Evolutionary conservation across 345 rosid species (phyloP), one percentile per base, ranked within the genome.

Genomic region (Zanthoxylum bungeanum): DNA sequence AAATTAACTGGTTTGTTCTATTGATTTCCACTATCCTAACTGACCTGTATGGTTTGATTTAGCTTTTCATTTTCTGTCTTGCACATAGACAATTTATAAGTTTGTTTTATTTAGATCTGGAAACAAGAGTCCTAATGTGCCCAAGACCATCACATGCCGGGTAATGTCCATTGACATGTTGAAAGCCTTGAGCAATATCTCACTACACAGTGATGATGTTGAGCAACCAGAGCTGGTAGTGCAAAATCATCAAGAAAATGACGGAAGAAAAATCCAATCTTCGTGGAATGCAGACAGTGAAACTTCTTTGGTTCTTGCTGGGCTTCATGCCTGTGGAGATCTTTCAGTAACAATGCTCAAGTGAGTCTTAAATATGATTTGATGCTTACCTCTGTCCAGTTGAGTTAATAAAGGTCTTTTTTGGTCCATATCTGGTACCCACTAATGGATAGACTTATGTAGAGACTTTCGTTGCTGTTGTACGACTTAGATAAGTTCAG

Each of bases 241-340:
- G 27, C 73, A 39, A 76, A 80, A 66, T 31, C 7, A 30, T 46
- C 57, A 69, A 64, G 60, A 71, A 65, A 40, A 39, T 57, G 62
- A 56, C 60, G 61, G 17, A 57, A 39, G 59, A 50, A 70, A 75
- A 68, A 70, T 79, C 66, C 73, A 77, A 17, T 67, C 81, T 44
- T 74, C 66, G 4, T 60, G n/a, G 56, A 58, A 34, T 74, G 56
- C 68, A 63, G 80, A 56, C 21, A 52, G 42, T 75, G 64, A 72
- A 22, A 74, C 79, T 63, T 84, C 96, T 68, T 77, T 90, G 69
- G 86, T 91, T 74, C 95, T 94, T 76, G 92, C 98, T 68, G 97
- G 98, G 58, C 89, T 91, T 76, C 98, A 94, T 84, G 97, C 98
- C 36, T 94, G 98, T 67, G 98, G 98, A 22, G 96, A 94, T 87